Evolutionary conservation across 1,139 yeast species (phyloP).

Genomic region (Spencermartinsiella ligniputridi): DNA sequence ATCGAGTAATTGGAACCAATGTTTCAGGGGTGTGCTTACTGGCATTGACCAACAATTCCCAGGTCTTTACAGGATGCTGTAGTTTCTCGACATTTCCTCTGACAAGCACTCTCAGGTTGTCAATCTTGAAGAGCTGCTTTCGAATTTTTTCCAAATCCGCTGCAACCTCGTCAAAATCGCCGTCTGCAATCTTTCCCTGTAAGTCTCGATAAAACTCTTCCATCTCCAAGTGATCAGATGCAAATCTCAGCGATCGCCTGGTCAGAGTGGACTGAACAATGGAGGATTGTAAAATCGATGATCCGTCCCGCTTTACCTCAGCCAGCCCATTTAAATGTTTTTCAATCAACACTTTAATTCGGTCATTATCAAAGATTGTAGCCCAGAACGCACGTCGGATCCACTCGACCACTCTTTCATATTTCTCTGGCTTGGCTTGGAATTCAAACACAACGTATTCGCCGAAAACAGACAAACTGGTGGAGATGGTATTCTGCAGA

Average conservation of each 20-base stretch:
- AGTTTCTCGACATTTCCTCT: constrained; percentile 60
- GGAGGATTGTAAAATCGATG: constrained; percentile 62
- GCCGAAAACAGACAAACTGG: constrained; percentile 56
- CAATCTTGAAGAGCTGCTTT: constrained; percentile 49
- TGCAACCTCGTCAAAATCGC: constrained; percentile 43
- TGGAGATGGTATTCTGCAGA: constrained; percentile 38
- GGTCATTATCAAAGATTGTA: constrained; percentile 64
- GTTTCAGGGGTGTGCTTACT: background rate
- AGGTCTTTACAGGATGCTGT: constrained; percentile 53
- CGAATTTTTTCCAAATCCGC: constrained; percentile 57
- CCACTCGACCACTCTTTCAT: constrained; percentile 72
- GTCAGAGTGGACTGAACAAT: constrained; percentile 51
- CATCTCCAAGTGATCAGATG: constrained; percentile 60
- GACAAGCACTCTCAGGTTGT: constrained; percentile 64
- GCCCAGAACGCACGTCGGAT: constrained; percentile 57
- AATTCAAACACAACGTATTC: constrained; percentile 62
- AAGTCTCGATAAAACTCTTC: constrained; percentile 56
- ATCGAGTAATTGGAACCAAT: constrained; percentile 44
- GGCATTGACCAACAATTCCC: constrained; percentile 46
- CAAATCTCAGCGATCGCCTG: constrained; percentile 57
- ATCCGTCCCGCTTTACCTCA: constrained; percentile 77
- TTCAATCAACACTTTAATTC: constrained; percentile 68
- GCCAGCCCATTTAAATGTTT: constrained; percentile 72
- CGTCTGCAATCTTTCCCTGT: constrained; percentile 38
- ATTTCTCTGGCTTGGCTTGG: constrained; percentile 60